Conservation (phyloP, 768 basidiomycete genomes). For the Termitomyces sp. region DNA sequence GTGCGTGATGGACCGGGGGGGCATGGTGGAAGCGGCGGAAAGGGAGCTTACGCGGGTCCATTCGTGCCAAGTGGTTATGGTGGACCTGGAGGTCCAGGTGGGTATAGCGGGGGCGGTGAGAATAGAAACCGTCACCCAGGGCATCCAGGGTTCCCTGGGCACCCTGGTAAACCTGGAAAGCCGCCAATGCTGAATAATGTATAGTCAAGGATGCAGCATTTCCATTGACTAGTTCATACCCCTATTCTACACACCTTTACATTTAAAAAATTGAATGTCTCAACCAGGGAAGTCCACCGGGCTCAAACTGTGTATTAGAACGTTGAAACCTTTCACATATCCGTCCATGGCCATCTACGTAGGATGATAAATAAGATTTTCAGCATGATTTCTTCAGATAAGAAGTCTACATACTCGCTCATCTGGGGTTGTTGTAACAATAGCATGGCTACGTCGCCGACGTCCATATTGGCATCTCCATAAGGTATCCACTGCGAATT, state of each 20-base stretch:
- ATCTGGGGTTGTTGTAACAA: constrained; percentile 11
- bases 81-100: constrained; percentile 8
- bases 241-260: constrained; percentile 1
- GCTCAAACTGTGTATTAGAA: background rate
- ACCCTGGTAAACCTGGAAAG: constrained; percentile 4
- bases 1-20: constrained; percentile 3
- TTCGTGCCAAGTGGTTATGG: constrained; percentile 4
- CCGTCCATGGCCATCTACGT: constrained; percentile 6
- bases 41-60: constrained; percentile 1
- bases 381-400: background rate
- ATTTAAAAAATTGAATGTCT: background rate
- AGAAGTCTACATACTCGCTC: constrained; percentile 3
- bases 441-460: constrained; percentile 9
- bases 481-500: constrained; percentile 5
- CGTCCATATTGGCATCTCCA: constrained; percentile 8
- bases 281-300: background rate
- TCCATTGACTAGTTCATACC: background rate
- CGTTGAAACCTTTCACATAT: constrained; percentile 1
- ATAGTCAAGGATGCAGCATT: background rate
- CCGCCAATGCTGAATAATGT: background rate
- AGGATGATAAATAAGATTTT: background rate
- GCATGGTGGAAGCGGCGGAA: constrained; percentile 5
- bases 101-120: background rate
- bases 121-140: constrained; percentile 4
- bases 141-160: constrained; percentile 8